These are phyloP conservation scores for Saccharomyces pastorianus DNA, from an alignment of 1,139 yeast genomes.

Conservation along the genomic window DNA sequence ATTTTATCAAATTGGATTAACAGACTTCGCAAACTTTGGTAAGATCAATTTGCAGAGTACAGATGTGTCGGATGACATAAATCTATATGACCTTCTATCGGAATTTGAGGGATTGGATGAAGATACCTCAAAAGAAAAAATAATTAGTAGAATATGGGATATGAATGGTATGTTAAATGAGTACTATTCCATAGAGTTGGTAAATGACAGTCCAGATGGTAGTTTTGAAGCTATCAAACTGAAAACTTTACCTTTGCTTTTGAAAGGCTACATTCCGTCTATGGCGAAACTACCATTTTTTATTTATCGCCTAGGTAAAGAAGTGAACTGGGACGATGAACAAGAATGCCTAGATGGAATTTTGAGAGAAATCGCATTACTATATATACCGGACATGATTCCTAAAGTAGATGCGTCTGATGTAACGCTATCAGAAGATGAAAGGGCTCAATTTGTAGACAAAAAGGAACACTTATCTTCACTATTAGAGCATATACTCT, in stretches of 20 bases:
- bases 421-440: slow-evolving; percentile 20
- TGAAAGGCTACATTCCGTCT: slow-evolving; percentile 57
- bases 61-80: slow-evolving; percentile 17
- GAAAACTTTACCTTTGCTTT: slow-evolving; percentile 54
- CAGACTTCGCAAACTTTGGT: slow-evolving; percentile 82
- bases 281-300: slow-evolving; percentile 59
- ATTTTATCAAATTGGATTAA: slow-evolving; percentile 71
- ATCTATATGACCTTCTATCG: slow-evolving; percentile 10
- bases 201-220: slow-evolving; percentile 23
- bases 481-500: slow-evolving; percentile 48
- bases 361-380: slow-evolving; percentile 57
- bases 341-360: slow-evolving; percentile 57
- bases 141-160: slow-evolving; percentile 31
- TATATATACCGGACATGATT: slow-evolving; percentile 52
- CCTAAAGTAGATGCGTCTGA: slow-evolving; percentile 6
- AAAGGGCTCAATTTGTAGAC: slow-evolving; percentile 11
- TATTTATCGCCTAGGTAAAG: slow-evolving; percentile 50
- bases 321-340: slow-evolving; percentile 61
- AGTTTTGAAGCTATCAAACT: slow-evolving; percentile 33
- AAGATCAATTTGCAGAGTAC: slow-evolving; percentile 38
- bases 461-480: slow-evolving; percentile 29
- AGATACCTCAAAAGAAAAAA: slow-evolving; percentile 15
- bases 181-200: slow-evolving; percentile 55
- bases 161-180: slow-evolving; percentile 76
- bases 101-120: slow-evolving; percentile 12